A percentile compares a stretch with the other conserved stretches of the same genome.
Conservation (phyloP, 225 moss, liverwort and hornwort species). For the Climacium dendroides region DNA sequence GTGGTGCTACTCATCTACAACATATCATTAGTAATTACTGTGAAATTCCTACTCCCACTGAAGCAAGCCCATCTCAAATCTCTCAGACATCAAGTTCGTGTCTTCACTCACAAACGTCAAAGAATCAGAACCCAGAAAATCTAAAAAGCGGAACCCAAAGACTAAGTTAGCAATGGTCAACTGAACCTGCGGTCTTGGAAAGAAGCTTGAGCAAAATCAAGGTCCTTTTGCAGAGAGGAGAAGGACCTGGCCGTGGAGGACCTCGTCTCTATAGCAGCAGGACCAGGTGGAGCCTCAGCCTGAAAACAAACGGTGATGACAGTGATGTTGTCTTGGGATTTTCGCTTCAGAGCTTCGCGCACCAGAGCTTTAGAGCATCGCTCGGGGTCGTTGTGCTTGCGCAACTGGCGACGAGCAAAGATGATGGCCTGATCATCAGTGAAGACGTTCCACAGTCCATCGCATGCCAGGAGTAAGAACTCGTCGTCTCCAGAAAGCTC, state of each 20-base stretch:
- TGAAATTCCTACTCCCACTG: neutral
- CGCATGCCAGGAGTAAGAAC: conserved; percentile 79
- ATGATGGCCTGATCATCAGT: conserved; percentile 55
- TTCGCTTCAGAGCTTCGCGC: conserved; percentile 44
- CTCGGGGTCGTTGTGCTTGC: conserved; percentile 72
- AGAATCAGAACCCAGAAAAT: neutral
- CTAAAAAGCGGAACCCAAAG: neutral
- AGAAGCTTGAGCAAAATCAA: conserved; percentile 17
- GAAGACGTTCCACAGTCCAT: conserved; percentile 80
- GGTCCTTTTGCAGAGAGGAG: conserved; percentile 14
- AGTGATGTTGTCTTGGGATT: conserved; percentile 67
- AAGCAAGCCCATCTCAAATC: neutral
- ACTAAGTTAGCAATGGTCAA: neutral
- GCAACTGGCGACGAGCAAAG: conserved; percentile 69
- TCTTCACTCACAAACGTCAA: neutral
- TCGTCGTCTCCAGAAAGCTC: conserved; percentile 69
- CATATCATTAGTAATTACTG: neutral
- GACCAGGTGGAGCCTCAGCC: conserved; percentile 46
- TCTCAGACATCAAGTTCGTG: conserved; percentile 1
- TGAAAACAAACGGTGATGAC: conserved; percentile 78
- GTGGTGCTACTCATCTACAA: conserved; percentile 1
- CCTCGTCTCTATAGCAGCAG: neutral
- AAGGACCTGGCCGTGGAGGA: neutral
- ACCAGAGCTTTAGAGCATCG: conserved; percentile 67
- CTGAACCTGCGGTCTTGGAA: neutral